These are phyloP conservation scores for Fusarium fujikuroi DNA, from an alignment of 2,329 filamentous ascomycete species.

Conservation along the genomic window DNA sequence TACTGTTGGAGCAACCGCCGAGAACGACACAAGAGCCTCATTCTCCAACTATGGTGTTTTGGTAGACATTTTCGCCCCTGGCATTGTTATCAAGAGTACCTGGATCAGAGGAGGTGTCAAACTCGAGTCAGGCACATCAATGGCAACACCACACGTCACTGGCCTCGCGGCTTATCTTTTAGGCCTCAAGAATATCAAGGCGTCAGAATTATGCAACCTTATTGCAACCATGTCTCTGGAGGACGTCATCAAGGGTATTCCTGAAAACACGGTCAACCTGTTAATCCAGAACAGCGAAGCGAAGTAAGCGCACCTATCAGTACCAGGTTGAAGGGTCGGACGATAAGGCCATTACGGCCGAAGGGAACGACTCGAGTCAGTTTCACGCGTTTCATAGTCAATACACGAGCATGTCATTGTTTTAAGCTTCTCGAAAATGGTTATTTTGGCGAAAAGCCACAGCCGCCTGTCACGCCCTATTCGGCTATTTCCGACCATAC, in stretches of 20 bases:
- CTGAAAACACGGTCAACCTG: neutral
- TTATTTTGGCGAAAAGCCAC: constrained; percentile 12
- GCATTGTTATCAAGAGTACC: neutral
- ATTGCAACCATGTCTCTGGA: neutral
- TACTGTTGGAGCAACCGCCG: neutral
- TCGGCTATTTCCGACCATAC: constrained; percentile 14
- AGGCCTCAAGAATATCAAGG: neutral
- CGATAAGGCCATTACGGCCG: neutral
- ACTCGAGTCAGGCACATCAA: neutral
- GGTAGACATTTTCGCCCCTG: constrained; percentile 3
- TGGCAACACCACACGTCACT: neutral
- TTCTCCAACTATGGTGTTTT: constrained; percentile 1
- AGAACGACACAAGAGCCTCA: neutral
- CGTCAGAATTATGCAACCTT: neutral
- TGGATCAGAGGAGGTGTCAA: neutral
- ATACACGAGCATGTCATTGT: constrained; percentile 15
- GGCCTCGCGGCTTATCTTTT: neutral
- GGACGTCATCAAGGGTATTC: neutral
- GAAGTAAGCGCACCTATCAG: constrained; percentile 9
- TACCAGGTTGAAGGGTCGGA: neutral
- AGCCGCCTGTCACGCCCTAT: constrained; percentile 8
- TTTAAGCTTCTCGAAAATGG: constrained; percentile 10
- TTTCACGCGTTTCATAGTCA: constrained; percentile 19
- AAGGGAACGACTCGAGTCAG: neutral
- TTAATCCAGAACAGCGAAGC: neutral